These are phyloP conservation scores for Nematodospora valgi DNA, from an alignment of 805 yeast genomes.

Conservation along the genomic window DNA sequence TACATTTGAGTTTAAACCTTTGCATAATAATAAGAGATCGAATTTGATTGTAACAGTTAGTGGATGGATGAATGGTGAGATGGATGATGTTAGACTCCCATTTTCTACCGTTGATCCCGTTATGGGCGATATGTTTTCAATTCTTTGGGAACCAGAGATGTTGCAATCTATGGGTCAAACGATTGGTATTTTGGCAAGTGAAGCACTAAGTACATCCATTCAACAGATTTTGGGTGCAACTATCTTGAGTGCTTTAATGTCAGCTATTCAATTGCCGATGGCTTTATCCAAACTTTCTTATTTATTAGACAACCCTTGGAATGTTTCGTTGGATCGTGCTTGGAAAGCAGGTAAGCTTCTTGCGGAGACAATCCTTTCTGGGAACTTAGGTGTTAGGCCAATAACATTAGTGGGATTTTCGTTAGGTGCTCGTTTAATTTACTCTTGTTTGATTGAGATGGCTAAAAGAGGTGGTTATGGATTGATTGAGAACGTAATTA, in stretches of 20 bases:
- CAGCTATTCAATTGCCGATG: conserved; percentile 92
- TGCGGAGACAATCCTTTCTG: conserved; percentile 85
- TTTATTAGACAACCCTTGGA: conserved; percentile 95
- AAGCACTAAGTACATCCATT: conserved; percentile 85
- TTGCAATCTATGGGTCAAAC: conserved; percentile 95
- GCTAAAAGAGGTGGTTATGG: conserved; percentile 87
- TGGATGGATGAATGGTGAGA: conserved; percentile 96
- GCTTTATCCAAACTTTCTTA: conserved; percentile 85
- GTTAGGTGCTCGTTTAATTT: conserved; percentile 87
- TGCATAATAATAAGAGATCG: conserved; percentile 86
- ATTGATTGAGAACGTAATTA: conserved; percentile 77
- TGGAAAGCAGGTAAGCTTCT: conserved; percentile 92
- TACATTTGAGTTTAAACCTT: conserved; percentile 90
- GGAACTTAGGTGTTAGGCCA: conserved; percentile 90
- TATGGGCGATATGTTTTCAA: conserved; percentile 92
- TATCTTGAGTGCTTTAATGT: conserved; percentile 81
- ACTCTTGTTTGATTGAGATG: conserved; percentile 82
- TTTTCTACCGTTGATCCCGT: conserved; percentile 96
- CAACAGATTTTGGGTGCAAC: conserved; percentile 96
- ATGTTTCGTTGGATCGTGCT: conserved; percentile 92
- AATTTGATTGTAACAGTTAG: conserved; percentile 84
- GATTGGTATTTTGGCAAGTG: conserved; percentile 87
- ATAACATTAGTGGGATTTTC: conserved; percentile 91
- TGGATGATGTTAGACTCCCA: conserved; percentile 94
- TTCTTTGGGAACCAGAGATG: conserved; percentile 98